Conservation (phyloP, 176 grass and related monocot species). For the Saccharum officinarum region DNA sequence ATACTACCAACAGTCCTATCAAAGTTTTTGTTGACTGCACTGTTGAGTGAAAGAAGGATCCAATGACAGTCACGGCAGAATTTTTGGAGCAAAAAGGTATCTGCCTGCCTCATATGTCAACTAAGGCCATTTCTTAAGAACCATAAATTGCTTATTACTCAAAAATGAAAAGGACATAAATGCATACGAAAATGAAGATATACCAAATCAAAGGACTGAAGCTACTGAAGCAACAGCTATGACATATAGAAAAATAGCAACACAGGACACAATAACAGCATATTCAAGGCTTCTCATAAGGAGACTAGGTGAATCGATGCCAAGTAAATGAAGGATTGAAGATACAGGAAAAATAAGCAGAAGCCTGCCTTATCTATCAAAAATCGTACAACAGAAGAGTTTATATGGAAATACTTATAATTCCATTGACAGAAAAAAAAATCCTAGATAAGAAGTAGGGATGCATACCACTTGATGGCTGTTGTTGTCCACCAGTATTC, state of each 20-base stretch:
- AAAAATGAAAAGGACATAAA: not conserved
- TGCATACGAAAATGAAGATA: not conserved
- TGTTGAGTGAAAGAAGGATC: not conserved
- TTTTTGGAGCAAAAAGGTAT: not conserved
- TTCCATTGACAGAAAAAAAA: conserved; percentile 10
- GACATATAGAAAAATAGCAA: not conserved
- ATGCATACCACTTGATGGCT: conserved; percentile 44
- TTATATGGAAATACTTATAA: not conserved
- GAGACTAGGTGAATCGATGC: not conserved
- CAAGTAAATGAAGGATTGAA: not conserved
- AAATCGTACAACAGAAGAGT: not conserved
- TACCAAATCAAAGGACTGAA: not conserved
- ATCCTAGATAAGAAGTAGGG: not conserved
- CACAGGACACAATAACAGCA: not conserved
- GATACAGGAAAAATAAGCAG: not conserved
- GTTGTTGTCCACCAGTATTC: conserved; percentile 32
- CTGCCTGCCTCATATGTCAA: not conserved
- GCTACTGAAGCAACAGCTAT: not conserved
- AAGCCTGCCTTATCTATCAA: not conserved
- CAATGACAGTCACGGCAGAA: not conserved
- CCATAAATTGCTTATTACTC: not conserved
- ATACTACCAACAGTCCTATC: not conserved
- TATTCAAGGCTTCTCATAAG: not conserved
- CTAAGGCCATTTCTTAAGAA: not conserved
- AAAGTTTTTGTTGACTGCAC: not conserved